Percentiles rank a stretch among this genome's conserved stretches.
These are phyloP conservation scores for Xylaria multiplex DNA, from an alignment of 2,329 filamentous ascomycete species.

Conservation along the genomic window DNA sequence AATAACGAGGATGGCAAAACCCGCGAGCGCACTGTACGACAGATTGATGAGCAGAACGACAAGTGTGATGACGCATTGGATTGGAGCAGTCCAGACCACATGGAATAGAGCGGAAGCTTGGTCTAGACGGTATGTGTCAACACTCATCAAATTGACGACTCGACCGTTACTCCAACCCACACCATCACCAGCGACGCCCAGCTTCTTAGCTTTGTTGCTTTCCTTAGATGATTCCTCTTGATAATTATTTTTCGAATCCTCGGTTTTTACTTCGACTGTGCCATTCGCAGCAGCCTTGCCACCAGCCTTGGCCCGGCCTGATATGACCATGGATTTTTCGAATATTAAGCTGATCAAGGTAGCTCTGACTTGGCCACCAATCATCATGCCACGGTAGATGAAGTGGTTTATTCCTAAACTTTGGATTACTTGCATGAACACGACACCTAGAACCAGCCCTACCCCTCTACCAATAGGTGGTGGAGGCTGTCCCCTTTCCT, in stretches of 20 bases:
- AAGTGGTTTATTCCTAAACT: slow-evolving; percentile 88
- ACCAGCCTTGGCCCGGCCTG: slow-evolving; percentile 86
- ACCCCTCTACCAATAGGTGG: slow-evolving; percentile 80
- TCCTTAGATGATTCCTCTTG: slow-evolving; percentile 53
- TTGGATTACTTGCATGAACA: slow-evolving; percentile 84
- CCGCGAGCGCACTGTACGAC: slow-evolving; percentile 87
- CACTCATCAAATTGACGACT: slow-evolving; percentile 93
- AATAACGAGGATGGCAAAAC: slow-evolving; percentile 83
- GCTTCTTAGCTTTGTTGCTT: slow-evolving; percentile 52
- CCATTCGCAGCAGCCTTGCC: slow-evolving; percentile 58
- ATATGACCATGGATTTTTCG: slow-evolving; percentile 90
- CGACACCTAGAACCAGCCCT: slow-evolving; percentile 85
- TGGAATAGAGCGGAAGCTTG: slow-evolving; percentile 90
- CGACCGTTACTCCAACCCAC: slow-evolving; percentile 92
- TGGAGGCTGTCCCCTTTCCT: slow-evolving; percentile 57
- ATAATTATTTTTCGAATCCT: slow-evolving; percentile 57
- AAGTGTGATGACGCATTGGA: slow-evolving; percentile 81
- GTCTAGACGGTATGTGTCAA: slow-evolving; percentile 92
- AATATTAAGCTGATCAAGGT: slow-evolving; percentile 89
- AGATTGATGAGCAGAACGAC: slow-evolving; percentile 86
- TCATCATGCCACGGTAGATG: slow-evolving; percentile 90
- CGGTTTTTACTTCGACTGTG: slow-evolving; percentile 56
- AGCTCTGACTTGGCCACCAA: slow-evolving; percentile 84
- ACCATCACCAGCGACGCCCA: slow-evolving; percentile 72
- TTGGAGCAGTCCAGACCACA: slow-evolving; percentile 86